Percentiles rank a stretch among this genome's conserved stretches.
Conservation (phyloP, 108 stramenopile genomes). For the Cyclotella cryptica region DNA sequence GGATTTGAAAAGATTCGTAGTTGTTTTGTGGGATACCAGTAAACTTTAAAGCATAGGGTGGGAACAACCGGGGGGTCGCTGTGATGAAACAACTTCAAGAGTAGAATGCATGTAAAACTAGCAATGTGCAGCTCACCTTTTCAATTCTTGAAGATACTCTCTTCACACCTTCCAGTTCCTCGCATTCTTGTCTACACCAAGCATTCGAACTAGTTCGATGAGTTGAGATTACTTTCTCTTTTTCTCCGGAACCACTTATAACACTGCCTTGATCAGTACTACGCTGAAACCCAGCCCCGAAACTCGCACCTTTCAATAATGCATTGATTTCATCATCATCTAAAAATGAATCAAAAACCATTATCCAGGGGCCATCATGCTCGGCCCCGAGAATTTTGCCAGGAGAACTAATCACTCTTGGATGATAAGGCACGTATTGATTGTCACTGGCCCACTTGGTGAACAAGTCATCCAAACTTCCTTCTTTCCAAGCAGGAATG, state of each 20-base stretch:
- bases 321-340: constrained; percentile 48
- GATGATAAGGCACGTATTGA: constrained; percentile 30
- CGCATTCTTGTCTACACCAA: constrained; percentile 66
- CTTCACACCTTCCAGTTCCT: constrained; percentile 50
- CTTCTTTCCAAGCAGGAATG: constrained; percentile 36
- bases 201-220: constrained; percentile 63
- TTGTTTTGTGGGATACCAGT: constrained; percentile 57
- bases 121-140: constrained; percentile 36
- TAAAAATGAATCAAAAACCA: constrained; percentile 63
- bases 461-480: constrained; percentile 44
- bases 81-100: background rate
- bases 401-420: constrained; percentile 39
- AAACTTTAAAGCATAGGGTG: constrained; percentile 8
- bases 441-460: constrained; percentile 40
- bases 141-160: constrained; percentile 48
- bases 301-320: constrained; percentile 44
- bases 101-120: background rate
- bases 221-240: constrained; percentile 51
- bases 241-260: constrained; percentile 52
- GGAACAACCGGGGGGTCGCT: background rate
- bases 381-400: constrained; percentile 26
- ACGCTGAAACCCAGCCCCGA: constrained; percentile 33
- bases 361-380: constrained; percentile 64
- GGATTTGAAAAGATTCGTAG: constrained; percentile 72
- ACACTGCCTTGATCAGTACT: constrained; percentile 65